Conservation (phyloP, 2,329 filamentous ascomycete genomes). For the Aspergillus chevalieri region DNA sequence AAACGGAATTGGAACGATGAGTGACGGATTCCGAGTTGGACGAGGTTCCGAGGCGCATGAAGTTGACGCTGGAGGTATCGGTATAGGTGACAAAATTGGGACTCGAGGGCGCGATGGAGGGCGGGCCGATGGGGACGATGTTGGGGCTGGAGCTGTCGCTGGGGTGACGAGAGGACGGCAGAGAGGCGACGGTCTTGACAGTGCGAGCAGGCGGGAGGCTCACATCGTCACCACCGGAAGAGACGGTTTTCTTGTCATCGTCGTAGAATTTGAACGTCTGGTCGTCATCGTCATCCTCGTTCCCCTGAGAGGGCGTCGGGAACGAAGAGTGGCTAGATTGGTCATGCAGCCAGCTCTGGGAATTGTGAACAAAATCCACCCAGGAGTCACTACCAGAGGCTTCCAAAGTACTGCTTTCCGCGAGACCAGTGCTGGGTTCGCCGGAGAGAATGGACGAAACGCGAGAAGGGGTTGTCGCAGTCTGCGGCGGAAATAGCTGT, state of each 20-base stretch:
- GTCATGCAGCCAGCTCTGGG: conserved; percentile 34
- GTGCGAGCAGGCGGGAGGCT: conserved; percentile 28
- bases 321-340: conserved; percentile 34
- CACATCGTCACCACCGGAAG: conserved; percentile 30
- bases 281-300: background rate
- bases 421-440: conserved; percentile 8
- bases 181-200: conserved; percentile 32
- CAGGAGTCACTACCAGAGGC: conserved; percentile 27
- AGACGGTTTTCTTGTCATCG: conserved; percentile 11
- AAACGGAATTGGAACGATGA: conserved; percentile 34
- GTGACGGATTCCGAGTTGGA: conserved; percentile 27
- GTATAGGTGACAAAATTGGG: conserved; percentile 33
- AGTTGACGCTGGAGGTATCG: conserved; percentile 34
- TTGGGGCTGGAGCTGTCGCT: conserved; percentile 20
- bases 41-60: conserved; percentile 27
- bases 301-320: conserved; percentile 15
- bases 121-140: conserved; percentile 38
- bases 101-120: conserved; percentile 33
- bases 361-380: conserved; percentile 30
- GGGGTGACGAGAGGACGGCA: conserved; percentile 23
- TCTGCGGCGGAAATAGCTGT: conserved; percentile 17
- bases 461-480: background rate
- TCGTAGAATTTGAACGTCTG: background rate
- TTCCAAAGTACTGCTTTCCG: conserved; percentile 21
- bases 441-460: background rate